Conservation (phyloP, 2,329 filamentous ascomycete genomes). For the Ilyonectria sp. region DNA sequence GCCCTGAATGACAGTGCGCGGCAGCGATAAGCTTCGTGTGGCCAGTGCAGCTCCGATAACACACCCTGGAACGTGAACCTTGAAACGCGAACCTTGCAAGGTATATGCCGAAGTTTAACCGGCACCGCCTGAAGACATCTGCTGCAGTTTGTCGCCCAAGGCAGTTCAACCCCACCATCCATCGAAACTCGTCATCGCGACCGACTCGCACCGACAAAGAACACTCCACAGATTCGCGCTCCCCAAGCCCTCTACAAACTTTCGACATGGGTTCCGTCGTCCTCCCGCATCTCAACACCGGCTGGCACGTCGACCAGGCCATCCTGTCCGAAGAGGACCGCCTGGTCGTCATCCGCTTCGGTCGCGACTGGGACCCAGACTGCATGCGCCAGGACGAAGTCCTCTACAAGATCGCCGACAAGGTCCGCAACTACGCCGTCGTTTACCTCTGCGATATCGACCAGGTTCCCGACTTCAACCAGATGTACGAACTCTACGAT, state of each 20-base stretch:
- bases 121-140: background rate
- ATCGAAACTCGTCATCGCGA: conserved; percentile 4
- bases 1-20: background rate
- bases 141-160: background rate
- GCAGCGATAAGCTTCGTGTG: background rate
- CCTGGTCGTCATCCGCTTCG: conserved; percentile 94
- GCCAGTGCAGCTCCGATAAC: background rate
- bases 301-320: conserved; percentile 98
- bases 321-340: conserved; percentile 91
- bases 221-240: background rate
- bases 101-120: background rate
- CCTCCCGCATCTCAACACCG: conserved; percentile 89
- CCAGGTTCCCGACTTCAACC: conserved; percentile 92
- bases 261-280: conserved; percentile 82
- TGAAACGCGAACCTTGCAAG: background rate
- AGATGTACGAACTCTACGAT: conserved; percentile 96
- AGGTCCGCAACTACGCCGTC: conserved; percentile 92
- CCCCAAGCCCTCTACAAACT: background rate
- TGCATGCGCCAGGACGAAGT: conserved; percentile 87
- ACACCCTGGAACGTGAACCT: background rate
- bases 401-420: conserved; percentile 92
- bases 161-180: background rate
- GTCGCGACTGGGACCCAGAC: conserved; percentile 85
- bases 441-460: conserved; percentile 97
- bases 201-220: background rate